Conservation (phyloP, 768 basidiomycete genomes). For the Leucocoprinus leucothites region DNA sequence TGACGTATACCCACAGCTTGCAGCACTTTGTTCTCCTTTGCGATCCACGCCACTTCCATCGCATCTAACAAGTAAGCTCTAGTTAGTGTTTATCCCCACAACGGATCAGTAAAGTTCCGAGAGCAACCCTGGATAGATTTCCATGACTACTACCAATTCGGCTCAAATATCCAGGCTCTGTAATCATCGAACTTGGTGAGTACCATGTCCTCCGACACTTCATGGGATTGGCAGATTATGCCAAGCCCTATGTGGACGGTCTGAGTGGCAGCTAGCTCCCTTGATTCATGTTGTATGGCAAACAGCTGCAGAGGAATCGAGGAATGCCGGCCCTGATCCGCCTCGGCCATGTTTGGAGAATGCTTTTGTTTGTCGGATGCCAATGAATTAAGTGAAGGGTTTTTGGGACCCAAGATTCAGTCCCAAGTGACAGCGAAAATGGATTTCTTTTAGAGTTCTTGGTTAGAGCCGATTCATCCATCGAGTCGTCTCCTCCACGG, state of each 20-base stretch:
- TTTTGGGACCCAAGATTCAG: background rate
- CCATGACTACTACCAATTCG: background rate
- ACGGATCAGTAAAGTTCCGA: slow-evolving; percentile 6
- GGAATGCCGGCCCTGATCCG: background rate
- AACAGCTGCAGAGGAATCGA: background rate
- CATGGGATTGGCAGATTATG: slow-evolving; percentile 5
- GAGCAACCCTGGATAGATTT: background rate
- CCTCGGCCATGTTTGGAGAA: background rate
- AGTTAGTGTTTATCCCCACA: background rate
- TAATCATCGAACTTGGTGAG: too few species aligned
- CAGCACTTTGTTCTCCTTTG: too few species aligned
- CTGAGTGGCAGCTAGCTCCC: background rate
- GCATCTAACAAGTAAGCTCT: too few species aligned
- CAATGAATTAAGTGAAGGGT: background rate
- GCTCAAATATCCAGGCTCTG: background rate
- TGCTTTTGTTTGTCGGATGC: background rate
- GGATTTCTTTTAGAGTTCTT: too few species aligned
- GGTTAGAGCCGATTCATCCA: background rate
- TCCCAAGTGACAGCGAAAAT: slow-evolving; percentile 11
- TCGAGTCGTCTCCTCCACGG: background rate
- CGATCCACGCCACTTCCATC: too few species aligned
- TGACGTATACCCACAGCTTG: too few species aligned
- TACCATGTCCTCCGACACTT: too few species aligned
- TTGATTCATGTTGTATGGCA: slow-evolving; percentile 7
- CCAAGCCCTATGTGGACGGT: background rate